Conservation (phyloP, 371 early-diverging fungal species). For the Smittium mucronatum region DNA sequence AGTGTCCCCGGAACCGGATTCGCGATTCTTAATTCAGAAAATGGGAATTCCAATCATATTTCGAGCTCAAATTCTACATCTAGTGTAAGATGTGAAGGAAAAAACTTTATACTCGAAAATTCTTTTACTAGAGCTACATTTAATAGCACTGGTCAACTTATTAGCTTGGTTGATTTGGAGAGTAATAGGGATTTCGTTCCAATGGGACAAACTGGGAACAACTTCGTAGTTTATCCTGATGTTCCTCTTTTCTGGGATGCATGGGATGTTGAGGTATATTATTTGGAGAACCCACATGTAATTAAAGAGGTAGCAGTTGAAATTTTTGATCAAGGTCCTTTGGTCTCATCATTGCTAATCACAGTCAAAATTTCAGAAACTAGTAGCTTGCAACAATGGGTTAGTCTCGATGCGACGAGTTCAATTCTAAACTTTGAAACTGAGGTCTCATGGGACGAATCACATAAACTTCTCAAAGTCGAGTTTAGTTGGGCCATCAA, state of each 20-base stretch:
- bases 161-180: conserved; percentile 45
- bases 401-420: conserved; percentile 55
- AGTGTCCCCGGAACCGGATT: conserved; percentile 15
- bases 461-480: conserved; percentile 77
- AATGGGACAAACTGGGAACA: conserved; percentile 52
- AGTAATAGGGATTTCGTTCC: conserved; percentile 56
- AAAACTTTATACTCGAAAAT: conserved; percentile 55
- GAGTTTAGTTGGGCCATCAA: conserved; percentile 78
- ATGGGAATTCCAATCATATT: conserved; percentile 9
- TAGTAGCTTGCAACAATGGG: conserved; percentile 56
- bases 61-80: conserved; percentile 15
- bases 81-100: conserved; percentile 24
- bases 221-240: conserved; percentile 75
- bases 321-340: conserved; percentile 61
- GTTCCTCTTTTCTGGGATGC: conserved; percentile 78
- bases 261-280: conserved; percentile 75
- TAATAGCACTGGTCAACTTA: conserved; percentile 54
- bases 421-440: conserved; percentile 71
- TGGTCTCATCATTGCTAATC: conserved; percentile 56
- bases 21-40: neutral
- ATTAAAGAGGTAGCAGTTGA: conserved; percentile 17
- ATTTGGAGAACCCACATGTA: conserved; percentile 52
- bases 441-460: conserved; percentile 84
- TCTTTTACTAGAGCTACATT: conserved; percentile 48
- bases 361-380: conserved; percentile 45